Base-by-base conservation (phyloP, 169 alveolate genomes). In the Plasmodium blacklocki region DNA sequence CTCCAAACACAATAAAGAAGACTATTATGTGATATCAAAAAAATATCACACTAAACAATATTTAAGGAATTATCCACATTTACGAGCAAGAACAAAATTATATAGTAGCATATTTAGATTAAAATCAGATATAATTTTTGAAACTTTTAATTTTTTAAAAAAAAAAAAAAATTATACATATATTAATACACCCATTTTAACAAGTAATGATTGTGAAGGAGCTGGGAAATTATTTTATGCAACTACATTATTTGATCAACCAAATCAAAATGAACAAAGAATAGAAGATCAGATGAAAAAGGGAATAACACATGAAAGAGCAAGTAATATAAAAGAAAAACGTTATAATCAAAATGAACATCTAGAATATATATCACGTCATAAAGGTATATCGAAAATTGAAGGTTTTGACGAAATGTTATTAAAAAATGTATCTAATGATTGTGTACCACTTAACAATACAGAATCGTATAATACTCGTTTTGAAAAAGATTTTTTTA, bases 141-240 rank as follows among this genome's bases (percentile, higher is more conserved):
- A 88, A 94, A 97, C 97, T 87, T 67, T 88, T 97, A 14, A 91
- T 93, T 93, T 94, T 93, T 52, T 96, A 96, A 91, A 93, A 93
- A 87, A 95, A 29, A 39, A 39, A 39, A 94, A 93, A 78, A 97
- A 98, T 1, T 99, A 96, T 86, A 90, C 95, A 68, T 97, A 98
- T 93, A 96, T 98, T 64, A 99, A 98, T 74, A 98, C 99, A 32
- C 99, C 99, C 14, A 94, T 97, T n/a, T 96, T 99, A 56, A 99
- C 99, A 8, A 98, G 98, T 9, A 95, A 99, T 49, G 99, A 98
- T 88, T 98, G 99, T 68, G 99, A 99, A 93, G 99, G 99, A 23
- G 99, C 99, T 12, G 99, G 99, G 18, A 99, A 98, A 91, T 96
- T 98, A 98, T 98, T 98, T 93, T 93, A 97, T 89, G 99, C 98